Evolutionary conservation across 371 early-diverging fungal species (phyloP).

Genomic region (Mucor velutinosus): DNA sequence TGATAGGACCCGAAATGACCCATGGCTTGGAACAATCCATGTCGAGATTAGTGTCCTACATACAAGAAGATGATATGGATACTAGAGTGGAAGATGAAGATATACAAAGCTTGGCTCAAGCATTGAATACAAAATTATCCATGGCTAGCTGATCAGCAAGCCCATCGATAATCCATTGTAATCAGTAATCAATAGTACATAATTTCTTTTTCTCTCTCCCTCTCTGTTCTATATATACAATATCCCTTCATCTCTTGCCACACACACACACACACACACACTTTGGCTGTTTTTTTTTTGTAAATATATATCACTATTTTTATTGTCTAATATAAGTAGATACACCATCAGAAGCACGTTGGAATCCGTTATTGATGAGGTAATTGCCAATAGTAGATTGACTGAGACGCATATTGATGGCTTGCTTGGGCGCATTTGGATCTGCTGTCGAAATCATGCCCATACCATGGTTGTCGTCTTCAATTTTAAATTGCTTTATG

Average conservation of each 20-base stretch:
- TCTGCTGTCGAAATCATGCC: conserved; percentile 25
- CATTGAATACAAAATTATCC: conserved; percentile 41
- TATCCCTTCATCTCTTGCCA: not conserved
- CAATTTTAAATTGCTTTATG: conserved; percentile 19
- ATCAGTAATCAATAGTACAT: not conserved
- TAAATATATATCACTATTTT: not conserved
- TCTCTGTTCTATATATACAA: not conserved
- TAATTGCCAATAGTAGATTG: conserved; percentile 18
- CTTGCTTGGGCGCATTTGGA: conserved; percentile 6
- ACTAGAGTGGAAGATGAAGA: conserved; percentile 36
- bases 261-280: not conserved
- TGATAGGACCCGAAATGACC: conserved; percentile 28
- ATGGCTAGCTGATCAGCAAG: conserved; percentile 23
- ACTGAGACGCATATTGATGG: conserved; percentile 19
- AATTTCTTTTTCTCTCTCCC: not conserved
- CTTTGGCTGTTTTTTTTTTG: not conserved
- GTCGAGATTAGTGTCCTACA: conserved; percentile 40
- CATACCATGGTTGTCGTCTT: conserved; percentile 36
- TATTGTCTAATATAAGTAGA: conserved; percentile 13
- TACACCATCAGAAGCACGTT: not conserved
- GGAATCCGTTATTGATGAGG: conserved; percentile 22
- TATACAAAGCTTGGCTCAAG: conserved; percentile 43
- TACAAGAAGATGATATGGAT: conserved; percentile 46
- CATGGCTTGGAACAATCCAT: conserved; percentile 38
- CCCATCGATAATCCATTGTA: not conserved